Evolutionary conservation across 768 basidiomycete genomes (phyloP).

Genomic region (Holtermanniella nyarrowii): DNA sequence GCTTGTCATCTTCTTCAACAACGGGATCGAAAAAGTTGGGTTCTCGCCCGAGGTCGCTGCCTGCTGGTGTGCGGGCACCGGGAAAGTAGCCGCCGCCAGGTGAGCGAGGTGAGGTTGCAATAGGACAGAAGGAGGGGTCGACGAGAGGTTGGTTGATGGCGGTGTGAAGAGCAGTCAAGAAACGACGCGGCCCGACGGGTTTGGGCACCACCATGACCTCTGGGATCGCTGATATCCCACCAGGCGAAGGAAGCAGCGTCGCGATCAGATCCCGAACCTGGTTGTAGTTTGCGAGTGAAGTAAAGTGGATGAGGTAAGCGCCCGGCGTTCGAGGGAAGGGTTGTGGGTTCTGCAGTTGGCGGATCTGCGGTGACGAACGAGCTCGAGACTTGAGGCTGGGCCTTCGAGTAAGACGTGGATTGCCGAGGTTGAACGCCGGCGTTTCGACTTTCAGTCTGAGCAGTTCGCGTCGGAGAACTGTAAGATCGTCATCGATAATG

Average conservation of each 20-base stretch:
- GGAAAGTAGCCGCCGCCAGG: constrained; percentile 51
- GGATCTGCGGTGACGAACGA: constrained; percentile 69
- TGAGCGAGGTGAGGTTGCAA: constrained; percentile 77
- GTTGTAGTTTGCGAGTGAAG: constrained; percentile 81
- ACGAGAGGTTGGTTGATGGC: constrained; percentile 75
- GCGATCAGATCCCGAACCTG: constrained; percentile 74
- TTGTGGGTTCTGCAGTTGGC: constrained; percentile 42
- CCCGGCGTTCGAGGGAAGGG: neutral
- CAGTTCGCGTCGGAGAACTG: constrained; percentile 65
- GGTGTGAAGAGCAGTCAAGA: constrained; percentile 84
- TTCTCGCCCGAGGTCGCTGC: constrained; percentile 5
- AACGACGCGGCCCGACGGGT: constrained; percentile 86
- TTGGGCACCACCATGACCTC: constrained; percentile 97
- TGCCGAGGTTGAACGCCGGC: constrained; percentile 17
- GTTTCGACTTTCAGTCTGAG: constrained; percentile 50
- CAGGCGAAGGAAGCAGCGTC: constrained; percentile 48
- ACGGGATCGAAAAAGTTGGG: constrained; percentile 27
- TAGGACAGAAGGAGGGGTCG: constrained; percentile 88
- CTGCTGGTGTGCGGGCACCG: constrained; percentile 28
- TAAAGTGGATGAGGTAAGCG: constrained; percentile 72
- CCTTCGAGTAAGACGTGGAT: constrained; percentile 29
- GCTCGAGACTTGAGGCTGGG: constrained; percentile 33
- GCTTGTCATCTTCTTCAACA: constrained; percentile 16
- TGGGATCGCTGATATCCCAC: constrained; percentile 44
- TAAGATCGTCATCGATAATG: constrained; percentile 86